These are phyloP conservation scores for Mycena chlorophos DNA, from an alignment of 768 basidiomycete genomes.

Conservation along the genomic window DNA sequence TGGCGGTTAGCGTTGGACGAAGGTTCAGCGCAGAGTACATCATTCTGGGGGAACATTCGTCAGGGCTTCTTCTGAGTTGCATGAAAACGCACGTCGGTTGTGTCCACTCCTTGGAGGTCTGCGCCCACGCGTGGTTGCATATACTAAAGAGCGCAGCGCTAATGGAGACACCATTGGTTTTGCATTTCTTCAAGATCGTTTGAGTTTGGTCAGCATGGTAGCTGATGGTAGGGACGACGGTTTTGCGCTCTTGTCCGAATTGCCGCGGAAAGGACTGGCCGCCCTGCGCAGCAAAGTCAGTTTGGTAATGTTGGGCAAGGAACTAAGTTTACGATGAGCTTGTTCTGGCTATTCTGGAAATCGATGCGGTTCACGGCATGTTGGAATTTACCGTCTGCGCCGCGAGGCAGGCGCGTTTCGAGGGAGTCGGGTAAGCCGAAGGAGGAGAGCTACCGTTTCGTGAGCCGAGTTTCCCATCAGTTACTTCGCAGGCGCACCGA, in stretches of 20 bases:
- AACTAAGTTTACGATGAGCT: conserved; percentile 46
- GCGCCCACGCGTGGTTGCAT: conserved; percentile 73
- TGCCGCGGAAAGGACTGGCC: conserved; percentile 70
- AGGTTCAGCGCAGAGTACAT: conserved; percentile 87
- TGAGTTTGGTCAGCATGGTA: conserved; percentile 58
- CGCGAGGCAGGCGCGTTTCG: conserved; percentile 49
- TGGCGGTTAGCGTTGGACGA: conserved; percentile 54
- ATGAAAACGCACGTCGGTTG: conserved; percentile 48
- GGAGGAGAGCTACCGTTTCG: too few relatives aligned
- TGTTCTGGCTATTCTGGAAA: conserved; percentile 52
- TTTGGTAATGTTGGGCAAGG: neutral
- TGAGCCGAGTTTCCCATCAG: too few relatives aligned
- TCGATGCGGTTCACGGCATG: conserved; percentile 54
- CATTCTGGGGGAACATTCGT: conserved; percentile 45
- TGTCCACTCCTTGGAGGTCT: conserved; percentile 45
- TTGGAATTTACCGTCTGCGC: conserved; percentile 38
- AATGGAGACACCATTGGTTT: conserved; percentile 69
- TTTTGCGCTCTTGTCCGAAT: conserved; percentile 48
- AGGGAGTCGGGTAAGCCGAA: conserved; percentile 39
- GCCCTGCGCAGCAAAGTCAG: conserved; percentile 43
- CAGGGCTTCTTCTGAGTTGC: too few relatives aligned
- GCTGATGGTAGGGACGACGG: conserved; percentile 69
- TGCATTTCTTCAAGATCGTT: conserved; percentile 67
- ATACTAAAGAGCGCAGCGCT: conserved; percentile 68
- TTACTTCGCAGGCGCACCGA: conserved; percentile 9